Conservation (phyloP, 108 stramenopile species). For the Cyclotella atomus region DNA sequence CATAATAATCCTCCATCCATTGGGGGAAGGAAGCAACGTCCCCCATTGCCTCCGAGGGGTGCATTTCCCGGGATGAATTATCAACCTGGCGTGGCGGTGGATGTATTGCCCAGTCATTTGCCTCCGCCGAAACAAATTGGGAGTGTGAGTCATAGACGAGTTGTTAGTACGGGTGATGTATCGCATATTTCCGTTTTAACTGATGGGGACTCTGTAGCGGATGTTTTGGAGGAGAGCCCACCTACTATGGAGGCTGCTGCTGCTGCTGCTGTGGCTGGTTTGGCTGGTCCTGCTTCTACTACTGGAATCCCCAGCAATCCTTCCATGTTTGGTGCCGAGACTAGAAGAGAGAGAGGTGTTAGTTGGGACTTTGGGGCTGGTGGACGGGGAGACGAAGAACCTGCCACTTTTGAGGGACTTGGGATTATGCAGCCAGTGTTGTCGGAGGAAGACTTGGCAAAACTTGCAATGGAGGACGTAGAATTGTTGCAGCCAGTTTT, state of each 20-base stretch:
- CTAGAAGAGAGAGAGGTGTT: slow-evolving; percentile 30
- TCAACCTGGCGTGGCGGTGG: slow-evolving; percentile 1
- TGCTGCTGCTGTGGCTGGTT: too few relatives aligned
- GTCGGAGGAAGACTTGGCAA: slow-evolving; percentile 9
- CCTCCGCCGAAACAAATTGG: slow-evolving; percentile 30
- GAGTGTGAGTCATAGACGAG: slow-evolving; percentile 40
- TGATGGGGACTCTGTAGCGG: slow-evolving; percentile 37
- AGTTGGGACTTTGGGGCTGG: slow-evolving; percentile 31
- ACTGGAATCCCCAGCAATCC: too few relatives aligned
- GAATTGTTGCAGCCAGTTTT: neutral
- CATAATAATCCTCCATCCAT: neutral
- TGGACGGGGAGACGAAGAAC: slow-evolving; percentile 21
- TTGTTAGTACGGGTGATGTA: slow-evolving; percentile 35
- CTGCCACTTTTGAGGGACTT: too few relatives aligned
- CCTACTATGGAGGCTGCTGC: neutral
- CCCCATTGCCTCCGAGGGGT: slow-evolving; percentile 10
- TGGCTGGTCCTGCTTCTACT: too few relatives aligned
- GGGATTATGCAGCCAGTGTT: slow-evolving; percentile 42
- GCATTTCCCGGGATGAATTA: too few relatives aligned
- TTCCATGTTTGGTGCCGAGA: too few relatives aligned
- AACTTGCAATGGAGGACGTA: neutral
- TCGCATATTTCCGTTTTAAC: slow-evolving; percentile 37
- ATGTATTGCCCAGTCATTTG: neutral
- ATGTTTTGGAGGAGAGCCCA: slow-evolving; percentile 12
- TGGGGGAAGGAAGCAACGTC: neutral